phyloP scores from a whole-genome alignment of 2,329 filamentous ascomycete genomes.

The Colletotrichum salicis region DNA sequence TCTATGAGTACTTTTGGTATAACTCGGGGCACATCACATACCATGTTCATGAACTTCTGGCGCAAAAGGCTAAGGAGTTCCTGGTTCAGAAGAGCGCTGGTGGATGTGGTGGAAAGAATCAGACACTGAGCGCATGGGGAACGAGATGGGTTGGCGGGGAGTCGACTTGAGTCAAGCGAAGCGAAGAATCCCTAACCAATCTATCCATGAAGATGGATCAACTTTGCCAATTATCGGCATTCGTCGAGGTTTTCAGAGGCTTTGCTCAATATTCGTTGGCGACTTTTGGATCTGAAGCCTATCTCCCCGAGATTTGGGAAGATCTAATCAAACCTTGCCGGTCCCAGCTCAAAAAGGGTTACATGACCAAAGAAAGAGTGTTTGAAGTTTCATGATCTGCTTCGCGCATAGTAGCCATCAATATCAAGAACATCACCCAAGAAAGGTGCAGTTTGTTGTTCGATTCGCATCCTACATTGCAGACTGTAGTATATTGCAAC shows the following conservation, averaged over 20 bases:
- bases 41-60: background rate
- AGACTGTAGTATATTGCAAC: no score
- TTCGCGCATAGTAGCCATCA: no score
- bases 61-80: conserved; percentile 15
- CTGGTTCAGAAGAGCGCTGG: background rate
- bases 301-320: background rate
- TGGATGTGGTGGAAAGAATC: background rate
- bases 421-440: no score
- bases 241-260: background rate
- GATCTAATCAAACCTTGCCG: background rate
- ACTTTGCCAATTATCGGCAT: background rate
- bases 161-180: background rate
- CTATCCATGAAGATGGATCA: background rate
- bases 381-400: no score
- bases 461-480: no score
- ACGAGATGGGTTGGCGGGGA: conserved; percentile 1
- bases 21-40: conserved; percentile 41
- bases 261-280: background rate
- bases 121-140: background rate
- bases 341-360: no score
- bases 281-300: background rate
- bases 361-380: no score
- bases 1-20: conserved; percentile 47
- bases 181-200: no score
- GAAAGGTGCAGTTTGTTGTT: no score